Conservation (phyloP, 179 eudicot genomes). For the Patellifolia procumbens region DNA sequence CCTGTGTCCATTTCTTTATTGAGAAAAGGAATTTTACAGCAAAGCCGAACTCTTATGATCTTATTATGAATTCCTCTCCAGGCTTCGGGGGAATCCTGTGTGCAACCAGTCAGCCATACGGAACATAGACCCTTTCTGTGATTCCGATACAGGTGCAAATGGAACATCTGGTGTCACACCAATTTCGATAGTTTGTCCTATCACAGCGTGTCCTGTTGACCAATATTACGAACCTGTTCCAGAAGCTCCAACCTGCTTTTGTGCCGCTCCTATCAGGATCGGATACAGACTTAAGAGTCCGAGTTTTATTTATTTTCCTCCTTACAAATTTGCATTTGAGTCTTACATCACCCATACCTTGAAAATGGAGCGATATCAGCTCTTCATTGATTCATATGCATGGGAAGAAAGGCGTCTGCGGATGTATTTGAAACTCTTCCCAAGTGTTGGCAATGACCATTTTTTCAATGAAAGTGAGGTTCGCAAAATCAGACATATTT, state of each 20-base stretch:
- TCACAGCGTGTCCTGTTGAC: conserved; percentile 52
- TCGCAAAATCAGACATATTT: conserved; percentile 44
- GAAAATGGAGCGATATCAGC: conserved; percentile 49
- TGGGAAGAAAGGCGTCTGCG: conserved; percentile 79
- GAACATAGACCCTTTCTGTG: conserved; percentile 49
- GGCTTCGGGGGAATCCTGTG: conserved; percentile 74
- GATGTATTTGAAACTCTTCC: conserved; percentile 73
- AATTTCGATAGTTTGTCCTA: conserved; percentile 46
- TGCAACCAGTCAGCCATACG: conserved; percentile 44
- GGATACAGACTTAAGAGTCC: conserved; percentile 82
- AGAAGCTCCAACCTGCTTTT: conserved; percentile 55
- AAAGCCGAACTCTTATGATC: conserved; percentile 1
- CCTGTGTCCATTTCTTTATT: neutral
- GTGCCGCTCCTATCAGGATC: conserved; percentile 67
- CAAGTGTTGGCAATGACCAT: conserved; percentile 33
- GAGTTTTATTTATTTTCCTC: conserved; percentile 61
- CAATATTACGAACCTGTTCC: conserved; percentile 59
- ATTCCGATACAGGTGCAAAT: conserved; percentile 40
- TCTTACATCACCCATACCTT: conserved; percentile 49
- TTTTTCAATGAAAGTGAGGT: conserved; percentile 59
- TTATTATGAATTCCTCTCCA: conserved; percentile 34
- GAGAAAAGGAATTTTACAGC: neutral
- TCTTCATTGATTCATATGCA: conserved; percentile 51
- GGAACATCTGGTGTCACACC: conserved; percentile 27
- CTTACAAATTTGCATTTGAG: conserved; percentile 45